Conservation (phyloP, 345 rosid species). For the Trapa bicornis region DNA sequence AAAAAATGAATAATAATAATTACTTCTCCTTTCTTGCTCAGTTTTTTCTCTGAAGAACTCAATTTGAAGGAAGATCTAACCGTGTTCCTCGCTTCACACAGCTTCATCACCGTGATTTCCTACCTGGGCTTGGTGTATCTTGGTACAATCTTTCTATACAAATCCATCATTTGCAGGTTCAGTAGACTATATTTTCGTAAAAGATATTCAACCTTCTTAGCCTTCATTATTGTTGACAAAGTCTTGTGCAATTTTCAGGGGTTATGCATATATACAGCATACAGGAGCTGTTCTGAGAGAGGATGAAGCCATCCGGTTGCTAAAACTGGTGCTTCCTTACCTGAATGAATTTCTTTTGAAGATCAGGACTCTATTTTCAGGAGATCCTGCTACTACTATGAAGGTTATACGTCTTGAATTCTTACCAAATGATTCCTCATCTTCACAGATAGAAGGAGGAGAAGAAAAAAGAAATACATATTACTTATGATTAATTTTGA, state of each 20-base stretch:
- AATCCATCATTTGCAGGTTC: slow-evolving; percentile 59
- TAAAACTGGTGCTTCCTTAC: slow-evolving; percentile 63
- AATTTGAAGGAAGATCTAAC: not conserved
- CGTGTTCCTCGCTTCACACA: slow-evolving; percentile 18
- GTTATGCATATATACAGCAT: slow-evolving; percentile 27
- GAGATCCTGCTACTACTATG: slow-evolving; percentile 85
- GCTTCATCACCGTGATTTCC: slow-evolving; percentile 69
- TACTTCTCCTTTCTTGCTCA: not conserved
- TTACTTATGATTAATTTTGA: slow-evolving; percentile 9
- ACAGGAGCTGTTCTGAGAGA: slow-evolving; percentile 51
- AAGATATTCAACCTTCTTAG: not conserved
- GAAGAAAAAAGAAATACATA: not conserved
- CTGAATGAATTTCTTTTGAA: slow-evolving; percentile 58
- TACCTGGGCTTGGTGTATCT: slow-evolving; percentile 70
- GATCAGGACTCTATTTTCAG: slow-evolving; percentile 69
- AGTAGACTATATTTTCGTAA: not conserved
- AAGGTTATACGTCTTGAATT: slow-evolving; percentile 26
- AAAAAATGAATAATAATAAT: not conserved
- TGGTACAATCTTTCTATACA: slow-evolving; percentile 56
- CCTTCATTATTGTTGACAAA: not conserved
- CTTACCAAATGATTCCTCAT: too few relatives aligned
- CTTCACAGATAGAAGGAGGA: not conserved
- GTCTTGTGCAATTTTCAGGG: slow-evolving; percentile 24
- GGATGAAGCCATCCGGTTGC: slow-evolving; percentile 61
- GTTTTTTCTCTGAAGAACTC: not conserved